Evolutionary conservation across 225 moss, liverwort and hornwort species (phyloP), one percentile per base, ranked within the genome.

Genomic region (Physcomitrium patens): DNA sequence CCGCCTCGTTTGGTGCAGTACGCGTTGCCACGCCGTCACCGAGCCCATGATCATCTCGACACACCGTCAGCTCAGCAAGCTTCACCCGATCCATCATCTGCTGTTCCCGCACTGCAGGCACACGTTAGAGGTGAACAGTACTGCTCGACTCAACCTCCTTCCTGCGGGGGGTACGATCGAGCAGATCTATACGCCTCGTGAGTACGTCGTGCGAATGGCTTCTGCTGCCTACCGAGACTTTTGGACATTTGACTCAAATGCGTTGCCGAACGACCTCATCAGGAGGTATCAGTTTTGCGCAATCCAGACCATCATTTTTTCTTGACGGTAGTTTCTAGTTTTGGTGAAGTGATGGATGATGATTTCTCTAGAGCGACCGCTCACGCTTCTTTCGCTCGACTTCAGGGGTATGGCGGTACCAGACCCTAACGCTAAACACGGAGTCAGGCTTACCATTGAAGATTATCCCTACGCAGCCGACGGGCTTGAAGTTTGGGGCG

Each of bases 391-490:
- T 47, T 18, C 55, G 44, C 22, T 17, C 44, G 52, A 9, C 49
- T 23, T 52, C 65, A 86, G 86, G 72, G 82, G 82, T 10, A 77
- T 88, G 88, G 88, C 85, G 1, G 82, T 67, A 55, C 27, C 64
- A 1, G 88, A 82, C 64, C 28, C 64, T 11, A 49, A 63, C 17
- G 31, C 83, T 9, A 72, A 83, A 65, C 65, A 79, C 42, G 85
- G 85, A 3, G 80, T 88, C 13, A 88, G 83, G 68, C 75, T 88
- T 12, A 46, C 56, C 9, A 82, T 88, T 12, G 78, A 88, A 44
- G 88, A 88, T 22, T 88, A 88, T 46, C 88, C 88, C 0, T 88
- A 85, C 44, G 88, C 80, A 42, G 62, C 78, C 10, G 85, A 88
- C 12, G 88, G 85, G 16, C 88, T 88, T 19, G 82, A 88, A 70